A percentile compares a stretch with the other conserved stretches of the same genome.
Conservation (phyloP, 176 grass and related monocot species). For the Alloteropsis semialata region DNA sequence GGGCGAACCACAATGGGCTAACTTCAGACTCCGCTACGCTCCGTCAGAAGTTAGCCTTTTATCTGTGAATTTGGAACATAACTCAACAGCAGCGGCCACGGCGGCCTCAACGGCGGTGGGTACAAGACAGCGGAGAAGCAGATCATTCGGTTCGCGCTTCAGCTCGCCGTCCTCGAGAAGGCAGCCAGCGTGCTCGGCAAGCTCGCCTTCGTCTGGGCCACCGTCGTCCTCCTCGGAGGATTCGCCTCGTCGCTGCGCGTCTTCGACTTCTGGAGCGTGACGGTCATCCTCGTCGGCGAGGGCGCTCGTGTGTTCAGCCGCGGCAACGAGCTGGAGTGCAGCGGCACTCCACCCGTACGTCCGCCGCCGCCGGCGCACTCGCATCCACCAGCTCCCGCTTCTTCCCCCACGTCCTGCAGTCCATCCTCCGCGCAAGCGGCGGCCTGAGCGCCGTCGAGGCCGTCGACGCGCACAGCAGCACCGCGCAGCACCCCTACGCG, state of each 20-base stretch:
- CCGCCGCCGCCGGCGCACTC: slow-evolving; percentile 25
- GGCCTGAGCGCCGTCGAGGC: slow-evolving; percentile 2
- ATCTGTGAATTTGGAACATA: no score
- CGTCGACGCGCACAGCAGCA: no score
- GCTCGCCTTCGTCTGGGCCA: slow-evolving; percentile 65
- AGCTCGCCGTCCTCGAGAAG: slow-evolving; percentile 62
- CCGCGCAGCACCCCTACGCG: no score
- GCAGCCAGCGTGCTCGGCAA: slow-evolving; percentile 44
- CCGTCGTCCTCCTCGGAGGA: slow-evolving; percentile 61
- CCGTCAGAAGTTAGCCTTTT: no score
- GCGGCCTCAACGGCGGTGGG: no score
- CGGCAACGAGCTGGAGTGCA: slow-evolving; percentile 95
- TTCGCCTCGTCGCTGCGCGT: slow-evolving; percentile 30
- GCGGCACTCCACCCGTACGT: slow-evolving; percentile 60
- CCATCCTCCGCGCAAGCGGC: not conserved
- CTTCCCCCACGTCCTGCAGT: slow-evolving; percentile 15
- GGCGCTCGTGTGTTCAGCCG: slow-evolving; percentile 70
- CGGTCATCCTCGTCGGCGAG: slow-evolving; percentile 64
- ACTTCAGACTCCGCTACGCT: no score
- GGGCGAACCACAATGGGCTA: no score
- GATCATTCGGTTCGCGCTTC: slow-evolving; percentile 56
- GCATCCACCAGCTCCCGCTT: slow-evolving; percentile 38
- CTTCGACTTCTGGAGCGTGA: slow-evolving; percentile 68
- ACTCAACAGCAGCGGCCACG: no score
- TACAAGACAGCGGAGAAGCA: slow-evolving; percentile 68